Base-by-base conservation (phyloP, 2,329 filamentous ascomycete species). In the Fonsecaea multimorphosa region DNA sequence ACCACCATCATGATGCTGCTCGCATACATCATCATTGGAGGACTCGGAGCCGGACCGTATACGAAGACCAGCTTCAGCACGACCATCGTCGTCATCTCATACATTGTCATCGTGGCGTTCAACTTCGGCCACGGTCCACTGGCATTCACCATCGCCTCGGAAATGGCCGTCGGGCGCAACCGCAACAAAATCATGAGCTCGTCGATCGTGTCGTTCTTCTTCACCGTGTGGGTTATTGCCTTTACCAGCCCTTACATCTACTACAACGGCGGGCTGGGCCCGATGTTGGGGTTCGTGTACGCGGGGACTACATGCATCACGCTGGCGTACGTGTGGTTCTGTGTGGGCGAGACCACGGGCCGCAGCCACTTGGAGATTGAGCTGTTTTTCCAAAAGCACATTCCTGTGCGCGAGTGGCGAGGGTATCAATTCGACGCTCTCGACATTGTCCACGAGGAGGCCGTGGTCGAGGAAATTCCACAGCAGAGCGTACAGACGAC, bases 121-220 rank as follows among this genome's bases (percentile, higher is more conserved):
- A 83, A 82, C 71, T 83, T 82, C 70, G 76, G 77, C 14, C 76
- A 76, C 72, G 81, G 80, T 1, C 78, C 81, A 0, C 72, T 81
- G 0, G 75, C 73, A 1, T 82, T 75, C 73, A 78, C 79, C 0
- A 78, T 82, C 44, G 79, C 75, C 56, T 70, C 70, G 8, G 82
- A 84, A 67, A 80, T 82, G 77, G 78, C 82, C 0, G 80, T 82
- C 27, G 82, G 82, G 3, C 78, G 76, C 14, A 84, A 84, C 72
- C 74, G 79, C 56, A 82, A 81, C 71, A 82, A 82, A 71, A 82
- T 81, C 68, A 78, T 75, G n/a, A 74, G 78, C 8, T 75, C 77
- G 3, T 75, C 81, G 0, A 78, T 84, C 0, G 79, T 74, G 2
- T 77, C 73, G 4, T 83, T 65, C 73, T 83, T 68, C 51, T 40